A percentile compares a stretch with the other conserved stretches of the same genome.
These are phyloP conservation scores for Trichothecium sympodiale DNA, from an alignment of 2,329 filamentous ascomycete genomes.

Conservation along the genomic window DNA sequence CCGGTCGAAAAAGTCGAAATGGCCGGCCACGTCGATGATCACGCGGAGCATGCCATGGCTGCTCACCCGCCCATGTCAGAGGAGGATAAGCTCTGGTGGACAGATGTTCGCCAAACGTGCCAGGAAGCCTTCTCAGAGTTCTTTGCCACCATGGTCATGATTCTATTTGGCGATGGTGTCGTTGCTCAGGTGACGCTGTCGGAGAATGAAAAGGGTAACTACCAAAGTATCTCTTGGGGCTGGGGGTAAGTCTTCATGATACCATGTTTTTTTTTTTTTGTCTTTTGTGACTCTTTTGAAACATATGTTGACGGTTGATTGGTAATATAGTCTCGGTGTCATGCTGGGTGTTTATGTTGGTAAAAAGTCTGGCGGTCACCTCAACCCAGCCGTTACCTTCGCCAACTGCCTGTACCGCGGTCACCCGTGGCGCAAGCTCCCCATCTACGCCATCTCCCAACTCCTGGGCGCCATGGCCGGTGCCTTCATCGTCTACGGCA, in stretches of 20 bases:
- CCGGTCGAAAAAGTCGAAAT: slow-evolving; percentile 16
- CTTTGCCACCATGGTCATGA: slow-evolving; percentile 54
- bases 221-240: slow-evolving; percentile 37
- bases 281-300: not conserved
- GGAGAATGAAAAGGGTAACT: slow-evolving; percentile 31
- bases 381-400: slow-evolving; percentile 63
- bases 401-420: slow-evolving; percentile 58
- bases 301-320: not conserved
- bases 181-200: slow-evolving; percentile 59
- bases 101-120: slow-evolving; percentile 34
- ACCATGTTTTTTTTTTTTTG: not conserved
- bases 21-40: slow-evolving; percentile 14
- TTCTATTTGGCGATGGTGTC: slow-evolving; percentile 61
- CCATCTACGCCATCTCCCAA: slow-evolving; percentile 56
- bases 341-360: slow-evolving; percentile 60
- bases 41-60: not conserved
- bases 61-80: slow-evolving; percentile 10
- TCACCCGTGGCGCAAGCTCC: slow-evolving; percentile 59
- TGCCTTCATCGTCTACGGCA: slow-evolving; percentile 48
- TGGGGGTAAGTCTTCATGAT: slow-evolving; percentile 29
- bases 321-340: slow-evolving; percentile 42
- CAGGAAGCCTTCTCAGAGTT: slow-evolving; percentile 57
- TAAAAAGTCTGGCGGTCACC: slow-evolving; percentile 54
- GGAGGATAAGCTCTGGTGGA: slow-evolving; percentile 32
- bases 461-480: slow-evolving; percentile 56